Conservation (phyloP, 345 rosid genomes). For the Brassica rapa region DNA sequence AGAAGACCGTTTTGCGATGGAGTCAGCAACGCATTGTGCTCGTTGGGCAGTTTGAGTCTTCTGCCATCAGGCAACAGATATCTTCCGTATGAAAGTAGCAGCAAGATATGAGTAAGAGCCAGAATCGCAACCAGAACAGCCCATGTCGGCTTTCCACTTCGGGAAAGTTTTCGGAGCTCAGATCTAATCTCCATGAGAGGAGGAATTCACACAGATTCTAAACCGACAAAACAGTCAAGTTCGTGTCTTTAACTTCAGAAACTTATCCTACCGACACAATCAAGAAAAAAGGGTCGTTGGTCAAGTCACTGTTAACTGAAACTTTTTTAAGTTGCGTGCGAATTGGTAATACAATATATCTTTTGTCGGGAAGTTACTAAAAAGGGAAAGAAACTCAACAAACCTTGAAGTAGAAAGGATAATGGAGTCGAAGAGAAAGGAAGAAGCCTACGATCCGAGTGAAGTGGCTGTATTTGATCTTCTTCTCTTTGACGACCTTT, state of each 20-base stretch:
- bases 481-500: constrained; percentile 20
- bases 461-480: constrained; percentile 19
- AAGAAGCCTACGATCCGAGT: constrained; percentile 16
- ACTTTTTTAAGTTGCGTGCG: not conserved
- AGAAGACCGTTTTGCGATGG: constrained; percentile 47
- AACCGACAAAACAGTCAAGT: constrained; percentile 4
- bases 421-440: not conserved
- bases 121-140: constrained; percentile 50
- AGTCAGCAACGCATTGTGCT: constrained; percentile 36
- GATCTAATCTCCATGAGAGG: constrained; percentile 47
- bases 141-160: constrained; percentile 57
- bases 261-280: constrained; percentile 17
- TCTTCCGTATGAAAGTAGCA: constrained; percentile 51
- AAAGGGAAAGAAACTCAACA: not conserved
- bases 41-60: constrained; percentile 54
- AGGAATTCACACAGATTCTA: constrained; percentile 26
- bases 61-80: constrained; percentile 68
- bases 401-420: constrained; percentile 4
- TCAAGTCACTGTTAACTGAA: not conserved
- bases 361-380: not conserved
- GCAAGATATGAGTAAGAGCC: constrained; percentile 56
- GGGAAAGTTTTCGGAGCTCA: constrained; percentile 42
- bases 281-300: not conserved
- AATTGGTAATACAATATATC: not conserved
- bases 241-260: not conserved